phyloP scores from a whole-genome alignment of 2,329 filamentous ascomycete species.

The Thielaviopsis euricoi region DNA sequence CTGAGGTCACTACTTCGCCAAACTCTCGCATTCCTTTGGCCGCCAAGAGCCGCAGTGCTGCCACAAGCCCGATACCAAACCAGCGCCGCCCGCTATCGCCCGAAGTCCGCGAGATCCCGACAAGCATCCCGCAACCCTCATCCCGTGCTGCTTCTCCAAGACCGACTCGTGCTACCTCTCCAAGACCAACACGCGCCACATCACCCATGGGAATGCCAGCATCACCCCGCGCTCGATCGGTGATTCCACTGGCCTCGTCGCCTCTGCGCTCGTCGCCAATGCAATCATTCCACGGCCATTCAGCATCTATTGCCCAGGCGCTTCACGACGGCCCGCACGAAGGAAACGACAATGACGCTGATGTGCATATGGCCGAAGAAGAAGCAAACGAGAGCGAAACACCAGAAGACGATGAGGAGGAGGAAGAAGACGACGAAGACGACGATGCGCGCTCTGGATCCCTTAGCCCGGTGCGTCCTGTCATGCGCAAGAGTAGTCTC shows the following conservation, averaged over 20 bases:
- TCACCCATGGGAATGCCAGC: slow-evolving; percentile 2
- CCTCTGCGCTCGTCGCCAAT: not conserved
- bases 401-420: slow-evolving; percentile 4
- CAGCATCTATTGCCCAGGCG: not conserved
- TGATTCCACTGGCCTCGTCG: not conserved
- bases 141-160: slow-evolving; percentile 4
- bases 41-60: not conserved
- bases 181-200: slow-evolving; percentile 1
- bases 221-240: not conserved
- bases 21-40: not conserved
- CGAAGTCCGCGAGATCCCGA: not conserved
- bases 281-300: not conserved
- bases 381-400: not conserved
- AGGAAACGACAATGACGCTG: slow-evolving; percentile 7
- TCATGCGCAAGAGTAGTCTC: slow-evolving; percentile 83
- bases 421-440: slow-evolving; percentile 27
- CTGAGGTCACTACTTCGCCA: not conserved
- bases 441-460: slow-evolving; percentile 47
- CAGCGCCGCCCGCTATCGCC: not conserved
- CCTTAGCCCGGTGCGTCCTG: slow-evolving; percentile 58
- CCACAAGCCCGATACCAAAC: not conserved
- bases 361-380: slow-evolving; percentile 11
- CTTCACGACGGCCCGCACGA: not conserved
- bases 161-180: slow-evolving; percentile 2
- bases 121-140: not conserved